Evolutionary conservation across 768 basidiomycete species (phyloP).

Genomic region (Serpula lacrymans): DNA sequence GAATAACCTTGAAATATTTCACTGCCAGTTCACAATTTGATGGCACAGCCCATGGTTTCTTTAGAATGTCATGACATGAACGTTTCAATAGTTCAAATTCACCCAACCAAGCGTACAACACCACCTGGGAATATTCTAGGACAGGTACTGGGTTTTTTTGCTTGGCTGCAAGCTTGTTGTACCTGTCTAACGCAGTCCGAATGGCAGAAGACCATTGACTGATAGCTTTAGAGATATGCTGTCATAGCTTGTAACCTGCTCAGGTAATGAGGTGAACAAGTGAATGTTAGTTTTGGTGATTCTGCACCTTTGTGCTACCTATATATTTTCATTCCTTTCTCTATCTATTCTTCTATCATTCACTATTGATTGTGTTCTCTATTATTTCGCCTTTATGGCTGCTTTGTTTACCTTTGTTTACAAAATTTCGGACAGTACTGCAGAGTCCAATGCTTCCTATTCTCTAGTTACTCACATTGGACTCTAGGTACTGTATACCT

Average conservation of each 20-base stretch:
- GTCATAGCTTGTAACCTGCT: conserved; percentile 5
- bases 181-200: background rate
- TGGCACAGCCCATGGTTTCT: conserved; percentile 3
- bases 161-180: conserved; percentile 10
- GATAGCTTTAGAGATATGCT: conserved; percentile 6
- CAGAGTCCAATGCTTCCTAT: no score
- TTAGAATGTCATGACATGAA: background rate
- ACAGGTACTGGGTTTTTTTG: conserved; percentile 10
- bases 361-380: no score
- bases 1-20: conserved; percentile 6
- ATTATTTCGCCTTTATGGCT: no score
- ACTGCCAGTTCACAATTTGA: conserved; percentile 1
- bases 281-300: no score
- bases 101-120: conserved; percentile 3
- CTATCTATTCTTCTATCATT: no score
- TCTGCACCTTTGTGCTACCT: no score
- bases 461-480: no score
- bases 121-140: conserved; percentile 5
- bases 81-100: conserved; percentile 7
- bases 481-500: no score
- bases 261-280: no score
- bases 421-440: no score
- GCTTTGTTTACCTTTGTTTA: no score
- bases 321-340: no score
- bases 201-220: background rate